Conservation (phyloP, 2,329 filamentous ascomycete species). For the Arthrobotrys pseudoclavata region DNA sequence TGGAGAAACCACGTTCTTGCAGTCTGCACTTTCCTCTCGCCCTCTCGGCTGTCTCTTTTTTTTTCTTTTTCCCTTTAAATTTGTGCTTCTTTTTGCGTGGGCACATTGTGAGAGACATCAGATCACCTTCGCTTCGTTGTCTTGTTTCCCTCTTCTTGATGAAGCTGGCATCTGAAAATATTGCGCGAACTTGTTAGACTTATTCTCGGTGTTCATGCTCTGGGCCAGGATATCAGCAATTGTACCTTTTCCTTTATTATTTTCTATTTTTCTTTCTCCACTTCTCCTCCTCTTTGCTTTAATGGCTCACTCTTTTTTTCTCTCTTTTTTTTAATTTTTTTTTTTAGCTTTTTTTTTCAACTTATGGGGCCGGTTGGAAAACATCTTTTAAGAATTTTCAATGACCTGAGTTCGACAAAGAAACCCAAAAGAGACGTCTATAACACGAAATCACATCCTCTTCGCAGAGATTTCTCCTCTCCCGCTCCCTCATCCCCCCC, state of each 20-base stretch:
- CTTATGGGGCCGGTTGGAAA: slow-evolving; percentile 48
- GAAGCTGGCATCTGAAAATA: slow-evolving; percentile 61
- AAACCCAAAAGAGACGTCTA: slow-evolving; percentile 35
- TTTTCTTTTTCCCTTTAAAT: slow-evolving; percentile 21
- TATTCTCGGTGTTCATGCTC: slow-evolving; percentile 61
- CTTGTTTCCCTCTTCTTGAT: slow-evolving; percentile 60
- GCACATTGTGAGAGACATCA: slow-evolving; percentile 59
- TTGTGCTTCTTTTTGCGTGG: slow-evolving; percentile 52
- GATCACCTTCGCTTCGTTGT: slow-evolving; percentile 59
- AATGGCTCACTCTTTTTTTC: slow-evolving; percentile 47
- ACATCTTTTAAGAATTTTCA: slow-evolving; percentile 53
- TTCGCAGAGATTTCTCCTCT: slow-evolving; percentile 10
- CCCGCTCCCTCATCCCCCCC: not conserved
- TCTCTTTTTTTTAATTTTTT: slow-evolving; percentile 21
- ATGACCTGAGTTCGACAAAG: slow-evolving; percentile 51
- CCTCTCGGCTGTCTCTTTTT: slow-evolving; percentile 34
- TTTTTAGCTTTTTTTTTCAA: slow-evolving; percentile 19
- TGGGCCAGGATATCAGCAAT: slow-evolving; percentile 60
- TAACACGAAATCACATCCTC: slow-evolving; percentile 30
- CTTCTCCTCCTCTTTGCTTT: slow-evolving; percentile 51
- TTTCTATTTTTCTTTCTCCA: slow-evolving; percentile 23
- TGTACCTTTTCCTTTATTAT: slow-evolving; percentile 47
- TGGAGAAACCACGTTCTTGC: slow-evolving; percentile 49
- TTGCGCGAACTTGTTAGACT: slow-evolving; percentile 61
- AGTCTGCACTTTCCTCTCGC: slow-evolving; percentile 25